Evolutionary conservation across 202 grass and related monocot genomes (phyloP).

Genomic region (Panicum virgatum): DNA sequence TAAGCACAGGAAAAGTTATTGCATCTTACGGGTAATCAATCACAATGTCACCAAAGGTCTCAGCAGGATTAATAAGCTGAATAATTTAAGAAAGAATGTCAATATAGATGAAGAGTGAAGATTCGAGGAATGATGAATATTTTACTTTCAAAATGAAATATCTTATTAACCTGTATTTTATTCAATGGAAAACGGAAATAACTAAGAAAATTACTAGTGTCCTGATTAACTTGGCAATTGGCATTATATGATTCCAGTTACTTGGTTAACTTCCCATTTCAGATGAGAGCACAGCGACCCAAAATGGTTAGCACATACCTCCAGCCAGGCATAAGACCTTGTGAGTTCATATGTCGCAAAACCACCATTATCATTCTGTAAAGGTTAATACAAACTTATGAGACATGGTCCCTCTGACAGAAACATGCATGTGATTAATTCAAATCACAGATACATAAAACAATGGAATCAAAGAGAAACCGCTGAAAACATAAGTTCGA

Average conservation of each 20-base stretch:
- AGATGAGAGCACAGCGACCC: neutral
- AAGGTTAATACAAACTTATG: constrained; percentile 29
- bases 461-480: constrained; percentile 20
- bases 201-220: neutral
- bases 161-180: neutral
- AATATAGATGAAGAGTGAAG: constrained; percentile 24
- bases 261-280: neutral
- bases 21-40: constrained; percentile 95
- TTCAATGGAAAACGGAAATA: neutral
- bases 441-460: constrained; percentile 8
- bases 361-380: constrained; percentile 85
- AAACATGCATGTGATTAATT: constrained; percentile 11
- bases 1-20: constrained; percentile 19
- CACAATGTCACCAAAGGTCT: constrained; percentile 85
- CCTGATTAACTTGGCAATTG: neutral
- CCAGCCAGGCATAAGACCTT: constrained; percentile 86
- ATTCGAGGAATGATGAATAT: constrained; percentile 19
- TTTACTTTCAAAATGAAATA: constrained; percentile 17
- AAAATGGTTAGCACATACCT: constrained; percentile 50
- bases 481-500: constrained; percentile 31
- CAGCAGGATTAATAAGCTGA: constrained; percentile 89
- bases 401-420: constrained; percentile 7
- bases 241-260: constrained; percentile 4
- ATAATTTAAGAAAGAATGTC: constrained; percentile 35
- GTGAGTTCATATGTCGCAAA: constrained; percentile 90